Base-by-base conservation (phyloP, 441 rosid species). In the Breynia disticha region DNA sequence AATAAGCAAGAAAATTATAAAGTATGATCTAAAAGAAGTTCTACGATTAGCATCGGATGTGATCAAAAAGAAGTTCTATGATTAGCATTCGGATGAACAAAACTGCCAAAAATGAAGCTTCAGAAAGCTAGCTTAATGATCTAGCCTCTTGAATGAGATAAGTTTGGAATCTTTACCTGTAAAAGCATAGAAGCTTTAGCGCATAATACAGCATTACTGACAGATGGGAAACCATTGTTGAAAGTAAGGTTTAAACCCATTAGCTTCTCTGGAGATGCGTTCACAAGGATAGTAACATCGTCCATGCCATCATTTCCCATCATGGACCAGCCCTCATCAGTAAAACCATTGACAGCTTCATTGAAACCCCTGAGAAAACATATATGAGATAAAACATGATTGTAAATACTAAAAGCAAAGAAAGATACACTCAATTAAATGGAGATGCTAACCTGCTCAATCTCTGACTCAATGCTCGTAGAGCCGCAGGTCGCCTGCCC, bases 171-270 rank as follows among this genome's bases (percentile, higher is more conserved):
- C 48, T 70, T 19, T 14, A 86, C 98, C 95, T 86, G 97, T 67
- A 93, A 75, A 48, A 93, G 95, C 98, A 93, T 93, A 0, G 98
- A 93, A 48, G 98, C 98, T 65, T 86, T 88, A 39, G 98, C 98
- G 21, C 98, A 88, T 65, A 88, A 64, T 50, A 93, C 83, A 0
- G 87, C 84, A 59, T 64, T 86, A 69, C 80, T 84, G 48, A 91
- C 89, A 67, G 95, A 70, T 53, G 86, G 71, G 69, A 88, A 91
- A 53, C 97, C 98, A 75, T 84, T 84, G 38, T 69, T 57, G 56
- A 82, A 91, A 13, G 95, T 66, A 59, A 79, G 94, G 64, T 88
- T 86, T 41, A 79, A 65, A 59, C 98, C 95, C 98, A 88, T 82
- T 50, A 91, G 72, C 77, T 91, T 91, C 49, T 84, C 98, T 46